These are phyloP conservation scores for Rhytidiadelphus loreus DNA, from an alignment of 225 moss, liverwort and hornwort species.

Conservation along the genomic window DNA sequence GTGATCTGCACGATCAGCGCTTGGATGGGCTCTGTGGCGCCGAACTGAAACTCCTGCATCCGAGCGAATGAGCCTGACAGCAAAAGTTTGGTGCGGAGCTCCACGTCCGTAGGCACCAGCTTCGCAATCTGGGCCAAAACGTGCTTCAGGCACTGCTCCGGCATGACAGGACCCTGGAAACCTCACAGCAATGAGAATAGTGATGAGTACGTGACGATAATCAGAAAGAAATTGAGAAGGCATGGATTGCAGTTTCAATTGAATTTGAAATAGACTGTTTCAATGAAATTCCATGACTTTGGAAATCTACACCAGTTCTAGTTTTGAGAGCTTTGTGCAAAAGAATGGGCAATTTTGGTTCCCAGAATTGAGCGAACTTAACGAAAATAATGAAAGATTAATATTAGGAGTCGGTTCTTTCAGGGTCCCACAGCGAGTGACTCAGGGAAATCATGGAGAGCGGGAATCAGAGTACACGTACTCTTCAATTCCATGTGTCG, in stretches of 20 bases:
- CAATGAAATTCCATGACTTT: neutral
- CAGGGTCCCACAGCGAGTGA: neutral
- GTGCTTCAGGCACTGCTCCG: constrained; percentile 55
- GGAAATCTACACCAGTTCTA: neutral
- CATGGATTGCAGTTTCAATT: neutral
- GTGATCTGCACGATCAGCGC: constrained; percentile 60
- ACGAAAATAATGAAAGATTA: too few relatives aligned
- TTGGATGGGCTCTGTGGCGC: constrained; percentile 31
- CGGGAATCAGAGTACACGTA: too few relatives aligned
- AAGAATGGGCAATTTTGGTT: neutral
- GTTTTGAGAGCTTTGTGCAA: neutral
- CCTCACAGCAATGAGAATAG: neutral
- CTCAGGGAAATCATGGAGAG: neutral
- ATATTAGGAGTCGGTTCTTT: neutral
- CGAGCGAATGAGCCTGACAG: constrained; percentile 80
- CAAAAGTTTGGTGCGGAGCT: constrained; percentile 81
- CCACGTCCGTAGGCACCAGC: constrained; percentile 53
- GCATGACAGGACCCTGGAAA: constrained; percentile 58
- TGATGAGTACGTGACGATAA: neutral
- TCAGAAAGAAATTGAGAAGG: neutral
- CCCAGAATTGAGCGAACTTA: neutral
- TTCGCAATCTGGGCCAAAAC: constrained; percentile 68
- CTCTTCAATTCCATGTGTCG: neutral
- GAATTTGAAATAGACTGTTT: neutral
- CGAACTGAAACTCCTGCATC: constrained; percentile 57